Evolutionary conservation across 2,329 filamentous ascomycete species (phyloP), one percentile per base, ranked within the genome.

Genomic region (Fusarium nelsonii): DNA sequence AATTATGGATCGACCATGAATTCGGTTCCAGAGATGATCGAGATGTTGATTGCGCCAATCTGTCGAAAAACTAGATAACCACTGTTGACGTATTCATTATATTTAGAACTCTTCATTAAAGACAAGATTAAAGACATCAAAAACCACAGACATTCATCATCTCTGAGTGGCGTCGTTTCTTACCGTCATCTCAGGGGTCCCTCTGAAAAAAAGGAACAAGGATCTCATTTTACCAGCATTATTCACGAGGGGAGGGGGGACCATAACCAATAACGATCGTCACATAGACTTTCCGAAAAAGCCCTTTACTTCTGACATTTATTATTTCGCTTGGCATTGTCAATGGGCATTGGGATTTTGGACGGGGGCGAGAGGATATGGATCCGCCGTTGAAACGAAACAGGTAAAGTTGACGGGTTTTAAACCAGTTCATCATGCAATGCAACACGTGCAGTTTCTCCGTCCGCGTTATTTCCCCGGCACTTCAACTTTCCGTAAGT

Each of bases 311-410:
- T 33, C 4, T 20, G 16, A 33, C 9, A n/a, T 14, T 37, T 34
- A 26, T 28, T 50, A 64, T 61, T 48, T 61, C 33, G 62, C 55
- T 62, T 45, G 58, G 44, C 44, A 15, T 3, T 33, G 23, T 16
- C 20, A 32, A 30, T 63, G 41, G 48, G 40, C 34, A 15, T 32
- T 33, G 16, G 18, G 37, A 37, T 54, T 64, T 46, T 28, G 20
- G 20, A 20, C 20, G 20, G 20, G 20, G 23, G 23, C 4, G 6
- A 23, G 4, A 23, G 23, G 3, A 23, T 23, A 23, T 23, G 45
- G 49, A 61, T 63, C 32, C 36, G 39, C 15, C 32, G 33, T 39
- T 68, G 65, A 69, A 69, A 69, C 66, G 61, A 69, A 69, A 69
- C 65, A 69, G 43, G 62, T 30, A 49, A 58, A 52, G 44, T 30